Percentiles rank a stretch among this genome's conserved stretches.
Conservation (phyloP, 2,329 filamentous ascomycete species). For the Ophiosphaerella narmari region DNA sequence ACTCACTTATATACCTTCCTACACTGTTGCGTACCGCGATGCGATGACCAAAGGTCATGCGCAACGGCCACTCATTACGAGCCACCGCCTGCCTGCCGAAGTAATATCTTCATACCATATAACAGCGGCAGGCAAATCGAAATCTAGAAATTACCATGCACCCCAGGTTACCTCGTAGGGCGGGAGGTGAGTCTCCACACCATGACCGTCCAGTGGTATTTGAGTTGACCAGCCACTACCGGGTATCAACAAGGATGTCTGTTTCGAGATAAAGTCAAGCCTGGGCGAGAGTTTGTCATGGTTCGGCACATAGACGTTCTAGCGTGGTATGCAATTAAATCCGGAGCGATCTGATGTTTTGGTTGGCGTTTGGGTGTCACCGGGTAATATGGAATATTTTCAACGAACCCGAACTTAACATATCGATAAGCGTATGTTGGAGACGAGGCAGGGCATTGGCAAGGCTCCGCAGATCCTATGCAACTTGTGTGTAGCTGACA, state of each 20-base stretch:
- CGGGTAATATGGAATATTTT: conserved; percentile 20
- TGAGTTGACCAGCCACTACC: background rate
- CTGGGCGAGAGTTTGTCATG: conserved; percentile 1
- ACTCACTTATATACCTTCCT: conserved; percentile 14
- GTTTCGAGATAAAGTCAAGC: conserved; percentile 16
- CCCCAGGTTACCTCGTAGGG: conserved; percentile 6
- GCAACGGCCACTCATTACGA: conserved; percentile 9
- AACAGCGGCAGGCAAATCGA: conserved; percentile 6
- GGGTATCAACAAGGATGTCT: background rate
- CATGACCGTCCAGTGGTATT: background rate
- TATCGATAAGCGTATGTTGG: conserved; percentile 11
- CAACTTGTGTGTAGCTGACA: background rate
- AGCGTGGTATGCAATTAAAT: conserved; percentile 14
- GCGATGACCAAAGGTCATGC: conserved; percentile 1
- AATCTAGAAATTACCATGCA: conserved; percentile 10
- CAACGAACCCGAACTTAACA: conserved; percentile 14
- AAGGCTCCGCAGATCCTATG: background rate
- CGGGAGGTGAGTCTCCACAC: background rate
- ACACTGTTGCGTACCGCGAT: background rate
- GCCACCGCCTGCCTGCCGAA: conserved; percentile 3
- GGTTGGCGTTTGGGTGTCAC: conserved; percentile 11
- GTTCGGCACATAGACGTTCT: background rate
- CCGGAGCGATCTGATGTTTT: conserved; percentile 5
- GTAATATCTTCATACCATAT: conserved; percentile 16
- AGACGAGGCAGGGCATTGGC: background rate